These are phyloP conservation scores for Rhodotorula sp. DNA, from an alignment of 1,284 basidiomycete genomes.

Conservation along the genomic window DNA sequence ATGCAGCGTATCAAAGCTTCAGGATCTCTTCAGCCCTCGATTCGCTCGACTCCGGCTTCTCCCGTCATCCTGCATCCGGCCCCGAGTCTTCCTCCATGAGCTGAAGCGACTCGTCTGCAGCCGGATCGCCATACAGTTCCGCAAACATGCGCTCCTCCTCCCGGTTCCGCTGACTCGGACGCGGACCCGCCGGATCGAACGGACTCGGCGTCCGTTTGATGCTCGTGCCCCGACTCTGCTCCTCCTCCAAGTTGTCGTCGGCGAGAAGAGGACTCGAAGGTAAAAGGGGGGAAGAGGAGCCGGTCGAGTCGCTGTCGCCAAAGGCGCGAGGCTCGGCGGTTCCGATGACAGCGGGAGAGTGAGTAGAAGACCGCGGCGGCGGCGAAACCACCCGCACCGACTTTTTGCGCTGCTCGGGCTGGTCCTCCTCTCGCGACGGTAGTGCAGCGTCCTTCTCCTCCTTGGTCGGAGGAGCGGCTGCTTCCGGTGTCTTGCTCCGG, in stretches of 20 bases:
- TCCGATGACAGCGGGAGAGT: too few species aligned
- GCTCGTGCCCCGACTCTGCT: too few species aligned
- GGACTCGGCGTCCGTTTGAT: background rate
- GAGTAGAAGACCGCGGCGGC: background rate
- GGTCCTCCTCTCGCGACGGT: background rate
- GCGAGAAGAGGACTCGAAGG: background rate
- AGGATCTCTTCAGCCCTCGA: background rate
- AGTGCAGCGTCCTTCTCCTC: too few species aligned
- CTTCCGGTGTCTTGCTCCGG: too few species aligned
- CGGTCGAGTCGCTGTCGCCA: background rate
- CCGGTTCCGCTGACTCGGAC: constrained; percentile 27
- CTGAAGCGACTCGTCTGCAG: background rate
- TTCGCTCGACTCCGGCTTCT: background rate
- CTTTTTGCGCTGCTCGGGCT: background rate
- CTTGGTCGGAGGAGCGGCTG: background rate
- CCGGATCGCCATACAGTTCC: constrained; percentile 1
- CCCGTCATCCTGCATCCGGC: background rate
- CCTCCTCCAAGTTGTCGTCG: background rate
- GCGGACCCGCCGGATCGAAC: constrained; percentile 6
- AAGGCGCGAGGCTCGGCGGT: too few species aligned
- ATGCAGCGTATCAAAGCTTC: background rate
- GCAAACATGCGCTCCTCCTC: constrained; percentile 26
- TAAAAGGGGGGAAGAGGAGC: background rate
- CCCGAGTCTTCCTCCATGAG: background rate
- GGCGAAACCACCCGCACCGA: constrained; percentile 15